Percentiles rank a stretch among this genome's conserved stretches.
Conservation (phyloP, 1,139 yeast species). For the Blastobotrys persicus region DNA sequence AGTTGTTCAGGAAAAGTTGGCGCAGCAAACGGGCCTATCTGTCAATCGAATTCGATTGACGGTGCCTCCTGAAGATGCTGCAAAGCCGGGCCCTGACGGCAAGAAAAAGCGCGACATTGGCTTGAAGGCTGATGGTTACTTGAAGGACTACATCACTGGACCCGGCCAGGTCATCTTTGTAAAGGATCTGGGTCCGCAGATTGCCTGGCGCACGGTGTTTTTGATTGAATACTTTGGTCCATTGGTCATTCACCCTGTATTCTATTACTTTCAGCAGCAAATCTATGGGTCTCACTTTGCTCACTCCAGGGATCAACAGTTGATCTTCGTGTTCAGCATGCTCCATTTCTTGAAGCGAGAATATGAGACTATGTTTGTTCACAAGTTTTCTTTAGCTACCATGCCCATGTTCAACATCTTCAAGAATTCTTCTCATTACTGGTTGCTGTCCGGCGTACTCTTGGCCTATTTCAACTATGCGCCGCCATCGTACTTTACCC, state of each 20-base stretch:
- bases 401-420: conserved; percentile 88
- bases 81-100: conserved; percentile 24
- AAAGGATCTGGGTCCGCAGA: conserved; percentile 91
- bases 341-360: conserved; percentile 86
- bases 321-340: conserved; percentile 54
- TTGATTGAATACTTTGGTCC: conserved; percentile 89
- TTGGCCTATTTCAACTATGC: conserved; percentile 69
- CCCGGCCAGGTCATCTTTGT: conserved; percentile 45
- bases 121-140: conserved; percentile 37
- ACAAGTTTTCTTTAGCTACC: conserved; percentile 79
- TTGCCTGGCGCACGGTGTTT: conserved; percentile 87
- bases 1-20: conserved; percentile 8
- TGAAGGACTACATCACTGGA: conserved; percentile 35
- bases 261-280: conserved; percentile 47
- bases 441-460: conserved; percentile 80
- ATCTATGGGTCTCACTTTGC: conserved; percentile 38
- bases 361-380: conserved; percentile 78
- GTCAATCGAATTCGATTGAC: conserved; percentile 38
- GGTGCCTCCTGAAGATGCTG: conserved; percentile 32
- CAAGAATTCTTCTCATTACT: conserved; percentile 87
- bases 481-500: conserved; percentile 44
- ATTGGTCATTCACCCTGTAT: conserved; percentile 67
- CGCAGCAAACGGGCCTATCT: conserved; percentile 34
- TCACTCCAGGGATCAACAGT: conserved; percentile 53
- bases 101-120: conserved; percentile 41